Base-by-base conservation (phyloP, 176 grass and related monocot species). In the Areca catechu region DNA sequence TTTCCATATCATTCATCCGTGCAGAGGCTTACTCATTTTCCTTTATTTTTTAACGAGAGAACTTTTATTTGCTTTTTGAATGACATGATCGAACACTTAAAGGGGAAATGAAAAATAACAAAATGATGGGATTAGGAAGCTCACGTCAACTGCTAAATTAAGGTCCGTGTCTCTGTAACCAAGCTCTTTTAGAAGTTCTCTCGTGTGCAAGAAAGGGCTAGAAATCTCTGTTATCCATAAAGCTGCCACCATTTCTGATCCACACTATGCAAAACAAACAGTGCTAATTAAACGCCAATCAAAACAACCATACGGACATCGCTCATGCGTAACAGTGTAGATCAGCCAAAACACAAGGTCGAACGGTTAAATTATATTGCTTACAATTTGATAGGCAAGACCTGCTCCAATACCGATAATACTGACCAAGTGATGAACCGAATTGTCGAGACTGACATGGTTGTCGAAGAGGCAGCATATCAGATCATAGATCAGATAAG, bases 131-230 rank as follows among this genome's bases (percentile, higher is more conserved):
- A 6, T 28, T 19, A 54, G 6, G 57, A 29, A 23, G 47, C 62
- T 68, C 67, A 97, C 93, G 22, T 97, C 93, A 58, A 88, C 68
- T 57, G 68, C 20, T 16, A 97, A 70, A 73, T 88, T 97, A 55
- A 91, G 78, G 56, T 70, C 76, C 0, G 93, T 85, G 75, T 87
- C 80, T 72, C 62, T 61, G 30, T 88, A 43, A 16, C 80, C 73
- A 7, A 94, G 16, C 66, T 88, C 89, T 73, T 94, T 94, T 51
- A 94, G 71, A n/a, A 84, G 74, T 66, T 94, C 89, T 54, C 89
- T 65, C 49, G 68, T 78, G 70, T 94, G 89, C 7, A 94, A 72
- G 56, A 94, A 70, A 18, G 89, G 89, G 51, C 83, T 84, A 20
- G 89, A 94, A 48, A 88, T 75, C 80, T 94, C 89, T 10, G 83